phyloP scores from a whole-genome alignment of 768 basidiomycete species.

The Filobasidium wieringae region DNA sequence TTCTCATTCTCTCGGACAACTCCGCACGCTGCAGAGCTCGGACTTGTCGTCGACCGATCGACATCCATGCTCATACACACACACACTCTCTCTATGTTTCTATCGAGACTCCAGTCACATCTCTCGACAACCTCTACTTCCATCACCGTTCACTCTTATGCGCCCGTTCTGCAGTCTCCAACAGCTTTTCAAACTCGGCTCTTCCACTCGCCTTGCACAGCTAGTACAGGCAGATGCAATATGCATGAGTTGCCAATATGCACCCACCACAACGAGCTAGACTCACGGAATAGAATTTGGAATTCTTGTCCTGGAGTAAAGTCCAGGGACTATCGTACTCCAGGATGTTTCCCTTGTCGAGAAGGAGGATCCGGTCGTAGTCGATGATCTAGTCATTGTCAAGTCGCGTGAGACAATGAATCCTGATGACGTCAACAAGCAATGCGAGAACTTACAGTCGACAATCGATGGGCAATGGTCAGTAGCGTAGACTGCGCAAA shows the following conservation, averaged over 20 bases:
- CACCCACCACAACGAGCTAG: background rate
- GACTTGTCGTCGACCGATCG: too few species aligned
- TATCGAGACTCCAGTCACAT: too few species aligned
- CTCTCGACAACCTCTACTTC: too few species aligned
- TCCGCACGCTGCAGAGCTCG: too few species aligned
- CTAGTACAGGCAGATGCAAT: conserved; percentile 18
- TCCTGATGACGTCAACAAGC: background rate
- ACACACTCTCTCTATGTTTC: too few species aligned
- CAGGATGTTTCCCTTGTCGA: conserved; percentile 64
- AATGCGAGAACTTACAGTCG: conserved; percentile 51
- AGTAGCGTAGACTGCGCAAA: conserved; percentile 70
- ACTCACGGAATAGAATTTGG: conserved; percentile 32
- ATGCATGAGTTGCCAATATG: background rate
- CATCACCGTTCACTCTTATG: background rate
- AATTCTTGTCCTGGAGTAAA: conserved; percentile 29
- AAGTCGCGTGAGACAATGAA: conserved; percentile 42
- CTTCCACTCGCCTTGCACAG: conserved; percentile 35
- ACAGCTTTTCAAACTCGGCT: conserved; percentile 33
- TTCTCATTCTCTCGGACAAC: too few species aligned
- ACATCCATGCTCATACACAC: too few species aligned
- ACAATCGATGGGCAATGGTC: conserved; percentile 69
- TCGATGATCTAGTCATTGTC: conserved; percentile 51
- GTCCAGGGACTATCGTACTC: conserved; percentile 49
- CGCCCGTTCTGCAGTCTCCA: background rate
- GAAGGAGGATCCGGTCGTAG: conserved; percentile 50